Evolutionary conservation across 2,329 filamentous ascomycete species (phyloP).

Genomic region (Tolypocladium sp.): DNA sequence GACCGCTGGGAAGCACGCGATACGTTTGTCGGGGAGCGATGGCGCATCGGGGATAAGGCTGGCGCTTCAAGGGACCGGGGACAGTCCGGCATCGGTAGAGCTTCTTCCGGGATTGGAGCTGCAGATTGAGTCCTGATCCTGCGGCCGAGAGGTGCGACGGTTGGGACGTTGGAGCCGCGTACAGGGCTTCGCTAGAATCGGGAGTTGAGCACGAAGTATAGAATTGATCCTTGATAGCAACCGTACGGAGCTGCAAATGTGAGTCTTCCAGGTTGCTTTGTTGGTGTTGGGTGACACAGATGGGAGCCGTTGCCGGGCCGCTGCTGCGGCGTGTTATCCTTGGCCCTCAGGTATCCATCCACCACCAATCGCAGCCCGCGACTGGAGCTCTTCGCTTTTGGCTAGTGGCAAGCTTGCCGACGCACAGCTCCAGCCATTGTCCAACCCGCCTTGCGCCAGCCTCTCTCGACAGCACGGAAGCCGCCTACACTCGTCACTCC

Average conservation of each 20-base stretch:
- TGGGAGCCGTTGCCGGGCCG: too few species aligned
- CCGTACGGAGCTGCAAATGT: too few species aligned
- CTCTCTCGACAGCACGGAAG: not conserved
- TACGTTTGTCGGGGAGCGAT: not conserved
- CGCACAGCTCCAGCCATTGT: not conserved
- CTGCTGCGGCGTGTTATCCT: too few species aligned
- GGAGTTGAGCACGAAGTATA: too few species aligned
- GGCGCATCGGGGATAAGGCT: constrained; percentile 5
- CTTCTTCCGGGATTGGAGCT: constrained; percentile 9
- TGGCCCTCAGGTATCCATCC: not conserved
- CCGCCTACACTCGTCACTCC: not conserved
- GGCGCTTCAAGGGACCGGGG: constrained; percentile 4
- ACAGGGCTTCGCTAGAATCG: too few species aligned
- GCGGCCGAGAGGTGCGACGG: not conserved
- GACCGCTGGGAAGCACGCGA: constrained; percentile 3
- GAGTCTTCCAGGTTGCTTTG: too few species aligned
- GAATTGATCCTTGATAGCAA: too few species aligned
- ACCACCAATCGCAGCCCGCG: not conserved
- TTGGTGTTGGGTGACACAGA: too few species aligned
- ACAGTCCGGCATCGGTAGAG: constrained; percentile 9
- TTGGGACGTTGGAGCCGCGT: too few species aligned
- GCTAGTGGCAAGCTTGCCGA: not conserved
- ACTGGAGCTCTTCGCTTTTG: not conserved
- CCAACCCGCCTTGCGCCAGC: not conserved
- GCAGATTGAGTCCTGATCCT: constrained; percentile 5